These are phyloP conservation scores for Cercospora sp. DNA, from an alignment of 2,329 filamentous ascomycete species.

Conservation along the genomic window DNA sequence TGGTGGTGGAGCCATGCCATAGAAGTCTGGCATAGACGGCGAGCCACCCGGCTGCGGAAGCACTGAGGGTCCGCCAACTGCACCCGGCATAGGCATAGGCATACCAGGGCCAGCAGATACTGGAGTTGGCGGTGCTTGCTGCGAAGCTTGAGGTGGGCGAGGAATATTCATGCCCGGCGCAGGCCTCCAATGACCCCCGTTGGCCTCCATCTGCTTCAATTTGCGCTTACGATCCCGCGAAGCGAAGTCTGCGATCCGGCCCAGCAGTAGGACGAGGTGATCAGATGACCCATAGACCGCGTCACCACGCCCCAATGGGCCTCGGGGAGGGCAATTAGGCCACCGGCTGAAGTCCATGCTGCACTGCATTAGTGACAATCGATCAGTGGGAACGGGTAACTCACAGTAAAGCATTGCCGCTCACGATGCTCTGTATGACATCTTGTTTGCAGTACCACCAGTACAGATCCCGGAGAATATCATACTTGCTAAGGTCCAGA, in stretches of 20 bases:
- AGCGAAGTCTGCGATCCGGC: conserved; percentile 75
- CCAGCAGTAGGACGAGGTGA: conserved; percentile 79
- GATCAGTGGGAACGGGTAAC: conserved; percentile 41
- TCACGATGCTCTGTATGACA: conserved; percentile 83
- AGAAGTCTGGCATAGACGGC: conserved; percentile 51
- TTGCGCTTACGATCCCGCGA: conserved; percentile 78
- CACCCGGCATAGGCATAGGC: conserved; percentile 7
- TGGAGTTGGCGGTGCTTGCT: conserved; percentile 22
- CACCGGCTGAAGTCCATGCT: conserved; percentile 79
- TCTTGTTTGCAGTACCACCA: conserved; percentile 99
- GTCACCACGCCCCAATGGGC: conserved; percentile 72
- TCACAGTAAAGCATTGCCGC: conserved; percentile 81
- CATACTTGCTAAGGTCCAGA: conserved; percentile 73
- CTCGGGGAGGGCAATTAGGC: conserved; percentile 85
- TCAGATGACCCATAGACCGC: conserved; percentile 87
- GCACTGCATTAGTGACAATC: conserved; percentile 1
- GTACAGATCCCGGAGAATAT: conserved; percentile 79
- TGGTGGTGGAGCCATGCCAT: conserved; percentile 51
- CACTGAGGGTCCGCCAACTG: neutral
- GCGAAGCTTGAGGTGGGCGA: conserved; percentile 35
- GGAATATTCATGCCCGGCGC: conserved; percentile 50
- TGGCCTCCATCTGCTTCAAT: conserved; percentile 62
- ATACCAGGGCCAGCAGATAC: conserved; percentile 15
- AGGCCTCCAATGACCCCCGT: conserved; percentile 59
- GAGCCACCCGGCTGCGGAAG: neutral